Base-by-base conservation (phyloP, 345 rosid species). In the Sapria himalayana region DNA sequence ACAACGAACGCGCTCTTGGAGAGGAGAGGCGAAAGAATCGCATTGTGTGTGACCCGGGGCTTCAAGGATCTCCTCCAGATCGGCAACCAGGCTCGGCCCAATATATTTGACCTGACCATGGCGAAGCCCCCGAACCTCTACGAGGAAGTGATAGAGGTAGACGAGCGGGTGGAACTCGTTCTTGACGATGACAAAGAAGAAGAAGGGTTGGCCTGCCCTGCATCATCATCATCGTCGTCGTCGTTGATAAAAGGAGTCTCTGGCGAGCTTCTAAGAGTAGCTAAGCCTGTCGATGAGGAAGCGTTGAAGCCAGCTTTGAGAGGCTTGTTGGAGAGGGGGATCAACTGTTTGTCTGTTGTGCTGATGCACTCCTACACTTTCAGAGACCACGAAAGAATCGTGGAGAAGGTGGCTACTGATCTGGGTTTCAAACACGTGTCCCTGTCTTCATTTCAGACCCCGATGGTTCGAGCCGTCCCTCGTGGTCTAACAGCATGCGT, bases 391-490 rank as follows among this genome's bases (percentile, higher is more conserved):
- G 98, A 89, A 63, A 42, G 70, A n/a, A 73, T 70, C 4, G 74
- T 89, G 45, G 77, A 74, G 58, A 89, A 67, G 63, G 48, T 89
- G 55, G 98, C 98, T 8, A 23, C 52, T 40, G 65, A 58, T 49
- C 34, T 89, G 74, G 98, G 98, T 29, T 89, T 89, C 52, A 73
- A 63, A 48, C 93, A 89, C 57, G 93, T 89, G 15, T 86, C 98
- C 0, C 52, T 76, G 58, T 89, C 98, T 25, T 82, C 98, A 9
- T 78, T 93, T 24, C 59, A 81, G 78, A 82, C 85, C 2, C 94
- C 98, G 0, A 89, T 89, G 94, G 85, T 89, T 41, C 76, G 98
- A 19, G 94, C 85, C 42, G 91, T 89, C 66, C 98, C 98, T 50
- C 85, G 94, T 25, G 97, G 98, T 44, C 54, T 89, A 37, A 89